These are phyloP conservation scores for Citrus glauca DNA, from an alignment of 345 rosid genomes.

Conservation along the genomic window DNA sequence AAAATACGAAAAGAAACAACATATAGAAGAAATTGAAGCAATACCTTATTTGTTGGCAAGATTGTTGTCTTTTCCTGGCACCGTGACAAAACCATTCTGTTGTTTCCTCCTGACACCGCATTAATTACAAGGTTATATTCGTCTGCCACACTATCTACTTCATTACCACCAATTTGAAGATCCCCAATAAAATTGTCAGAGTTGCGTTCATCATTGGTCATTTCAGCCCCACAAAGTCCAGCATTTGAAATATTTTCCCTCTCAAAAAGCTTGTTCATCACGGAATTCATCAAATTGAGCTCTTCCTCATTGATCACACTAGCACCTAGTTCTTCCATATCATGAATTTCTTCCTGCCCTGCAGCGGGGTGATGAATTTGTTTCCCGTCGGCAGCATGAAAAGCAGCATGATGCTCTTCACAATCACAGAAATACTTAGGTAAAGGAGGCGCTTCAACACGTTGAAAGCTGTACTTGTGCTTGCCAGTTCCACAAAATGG, in stretches of 20 bases:
- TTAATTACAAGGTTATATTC: slow-evolving; percentile 45
- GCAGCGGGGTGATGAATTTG: slow-evolving; percentile 20
- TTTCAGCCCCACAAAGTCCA: neutral
- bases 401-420: slow-evolving; percentile 60
- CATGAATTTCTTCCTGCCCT: slow-evolving; percentile 23
- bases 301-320: slow-evolving; percentile 50
- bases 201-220: slow-evolving; percentile 23
- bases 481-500: slow-evolving; percentile 81
- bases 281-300: slow-evolving; percentile 63
- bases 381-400: slow-evolving; percentile 21
- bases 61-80: slow-evolving; percentile 2
- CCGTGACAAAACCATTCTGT: neutral
- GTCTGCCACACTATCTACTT: slow-evolving; percentile 16
- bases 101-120: slow-evolving; percentile 24
- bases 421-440: slow-evolving; percentile 82
- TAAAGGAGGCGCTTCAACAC: slow-evolving; percentile 44
- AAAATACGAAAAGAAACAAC: neutral
- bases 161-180: slow-evolving; percentile 17
- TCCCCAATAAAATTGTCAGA: slow-evolving; percentile 20
- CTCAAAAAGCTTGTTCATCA: slow-evolving; percentile 67
- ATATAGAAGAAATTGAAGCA: neutral
- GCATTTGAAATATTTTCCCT: slow-evolving; percentile 29
- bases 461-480: slow-evolving; percentile 86
- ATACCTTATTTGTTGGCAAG: slow-evolving; percentile 20
- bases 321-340: slow-evolving; percentile 26